Evolutionary conservation across 768 basidiomycete genomes (phyloP).

Genomic region (Boletus sp.): DNA sequence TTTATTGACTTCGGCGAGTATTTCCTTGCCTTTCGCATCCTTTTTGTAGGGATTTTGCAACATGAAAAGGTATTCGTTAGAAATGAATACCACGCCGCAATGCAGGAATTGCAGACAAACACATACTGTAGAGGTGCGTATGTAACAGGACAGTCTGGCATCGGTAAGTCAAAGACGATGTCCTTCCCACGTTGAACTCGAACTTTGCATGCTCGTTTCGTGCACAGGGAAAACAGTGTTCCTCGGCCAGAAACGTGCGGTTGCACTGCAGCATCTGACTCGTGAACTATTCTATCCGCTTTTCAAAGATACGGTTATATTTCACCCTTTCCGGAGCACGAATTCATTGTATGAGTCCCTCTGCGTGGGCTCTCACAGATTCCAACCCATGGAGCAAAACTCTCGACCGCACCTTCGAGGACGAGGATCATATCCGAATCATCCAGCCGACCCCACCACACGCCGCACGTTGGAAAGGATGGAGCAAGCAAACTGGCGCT

Average conservation of each 20-base stretch:
- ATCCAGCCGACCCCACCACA: background rate
- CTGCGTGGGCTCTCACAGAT: background rate
- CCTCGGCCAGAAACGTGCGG: background rate
- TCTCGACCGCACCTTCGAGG: background rate
- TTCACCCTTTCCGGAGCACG: background rate
- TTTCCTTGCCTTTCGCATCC: background rate
- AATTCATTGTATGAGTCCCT: background rate
- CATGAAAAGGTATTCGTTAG: conserved; percentile 2
- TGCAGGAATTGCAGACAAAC: background rate
- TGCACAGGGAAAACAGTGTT: conserved; percentile 1
- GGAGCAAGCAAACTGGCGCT: background rate
- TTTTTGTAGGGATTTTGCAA: background rate
- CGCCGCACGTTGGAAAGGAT: background rate
- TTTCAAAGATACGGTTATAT: background rate
- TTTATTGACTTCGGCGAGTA: background rate
- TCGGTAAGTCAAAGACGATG: background rate
- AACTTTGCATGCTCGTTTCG: background rate
- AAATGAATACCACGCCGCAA: background rate
- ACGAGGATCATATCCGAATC: background rate
- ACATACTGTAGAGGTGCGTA: background rate
- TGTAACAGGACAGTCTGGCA: conserved; percentile 7
- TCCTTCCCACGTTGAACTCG: too few relatives aligned
- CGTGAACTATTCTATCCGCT: background rate
- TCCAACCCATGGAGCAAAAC: background rate
- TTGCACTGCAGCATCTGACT: background rate